Conservation (phyloP, 768 basidiomycete genomes). For the Serendipita sp. region DNA sequence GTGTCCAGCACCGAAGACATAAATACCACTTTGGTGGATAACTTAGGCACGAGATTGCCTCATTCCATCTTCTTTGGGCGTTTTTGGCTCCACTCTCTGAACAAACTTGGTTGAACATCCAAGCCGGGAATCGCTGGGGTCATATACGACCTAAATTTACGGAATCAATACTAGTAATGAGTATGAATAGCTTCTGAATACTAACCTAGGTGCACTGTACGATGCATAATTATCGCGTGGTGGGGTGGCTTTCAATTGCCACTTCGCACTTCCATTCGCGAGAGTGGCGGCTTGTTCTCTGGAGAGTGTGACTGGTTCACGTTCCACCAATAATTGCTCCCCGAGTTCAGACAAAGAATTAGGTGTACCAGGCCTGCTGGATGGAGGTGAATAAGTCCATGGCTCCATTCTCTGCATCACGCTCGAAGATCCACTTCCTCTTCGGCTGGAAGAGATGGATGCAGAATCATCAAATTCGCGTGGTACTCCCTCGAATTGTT, state of each 20-base stretch:
- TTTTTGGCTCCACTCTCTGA: background rate
- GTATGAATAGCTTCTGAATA: background rate
- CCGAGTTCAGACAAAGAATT: background rate
- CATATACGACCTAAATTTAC: background rate
- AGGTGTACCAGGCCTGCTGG: background rate
- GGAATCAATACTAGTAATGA: background rate
- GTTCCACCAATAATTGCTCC: background rate
- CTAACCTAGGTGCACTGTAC: background rate
- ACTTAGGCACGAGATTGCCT: background rate
- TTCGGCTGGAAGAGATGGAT: background rate
- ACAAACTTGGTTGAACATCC: background rate
- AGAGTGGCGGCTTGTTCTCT: background rate
- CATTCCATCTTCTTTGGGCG: background rate
- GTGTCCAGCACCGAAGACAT: background rate
- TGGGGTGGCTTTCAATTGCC: background rate
- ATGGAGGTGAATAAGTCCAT: background rate
- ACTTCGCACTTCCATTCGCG: background rate
- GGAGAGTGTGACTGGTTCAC: background rate
- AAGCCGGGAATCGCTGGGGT: background rate
- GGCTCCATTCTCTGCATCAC: background rate
- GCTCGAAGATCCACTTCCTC: background rate
- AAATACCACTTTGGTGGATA: conserved; percentile 6
- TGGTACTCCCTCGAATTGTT: background rate
- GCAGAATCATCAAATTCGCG: background rate
- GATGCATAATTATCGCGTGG: background rate